phyloP scores from a whole-genome alignment of 768 basidiomycete genomes.

The Pholiota microspora region DNA sequence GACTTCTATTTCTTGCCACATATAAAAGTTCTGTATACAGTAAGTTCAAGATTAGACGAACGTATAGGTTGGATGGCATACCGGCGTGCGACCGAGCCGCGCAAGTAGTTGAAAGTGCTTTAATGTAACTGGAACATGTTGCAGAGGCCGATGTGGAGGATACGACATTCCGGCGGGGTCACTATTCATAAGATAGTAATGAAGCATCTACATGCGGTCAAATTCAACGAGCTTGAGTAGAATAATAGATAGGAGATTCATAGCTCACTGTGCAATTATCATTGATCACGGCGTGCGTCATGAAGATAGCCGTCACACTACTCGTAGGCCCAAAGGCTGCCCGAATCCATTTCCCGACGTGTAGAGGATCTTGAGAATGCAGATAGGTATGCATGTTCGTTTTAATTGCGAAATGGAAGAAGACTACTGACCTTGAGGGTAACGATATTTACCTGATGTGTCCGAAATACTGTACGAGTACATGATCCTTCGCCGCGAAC shows the following conservation, averaged over 20 bases:
- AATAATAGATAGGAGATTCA: slow-evolving; percentile 5
- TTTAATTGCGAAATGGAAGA: neutral
- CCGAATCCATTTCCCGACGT: slow-evolving; percentile 62
- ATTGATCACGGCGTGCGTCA: slow-evolving; percentile 75
- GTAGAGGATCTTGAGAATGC: slow-evolving; percentile 43
- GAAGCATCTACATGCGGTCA: slow-evolving; percentile 38
- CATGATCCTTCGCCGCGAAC: slow-evolving; percentile 51
- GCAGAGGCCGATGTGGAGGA: too few relatives aligned
- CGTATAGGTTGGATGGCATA: slow-evolving; percentile 28
- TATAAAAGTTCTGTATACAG: slow-evolving; percentile 40
- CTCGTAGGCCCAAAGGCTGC: slow-evolving; percentile 54
- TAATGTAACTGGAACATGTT: slow-evolving; percentile 68
- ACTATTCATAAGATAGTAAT: slow-evolving; percentile 37
- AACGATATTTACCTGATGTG: slow-evolving; percentile 51
- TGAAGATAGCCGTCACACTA: slow-evolving; percentile 60
- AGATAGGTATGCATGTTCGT: neutral
- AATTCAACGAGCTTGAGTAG: neutral
- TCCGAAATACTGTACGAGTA: slow-evolving; percentile 43
- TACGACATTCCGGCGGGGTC: too few relatives aligned
- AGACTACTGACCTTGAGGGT: slow-evolving; percentile 47
- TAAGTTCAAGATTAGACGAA: neutral
- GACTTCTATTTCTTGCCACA: slow-evolving; percentile 62
- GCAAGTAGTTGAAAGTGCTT: slow-evolving; percentile 79
- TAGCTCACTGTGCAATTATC: slow-evolving; percentile 46
- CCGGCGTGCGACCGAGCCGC: slow-evolving; percentile 58